Conservation (phyloP, 352 stramenopile species). For the Aphanomyces stellatus region DNA sequence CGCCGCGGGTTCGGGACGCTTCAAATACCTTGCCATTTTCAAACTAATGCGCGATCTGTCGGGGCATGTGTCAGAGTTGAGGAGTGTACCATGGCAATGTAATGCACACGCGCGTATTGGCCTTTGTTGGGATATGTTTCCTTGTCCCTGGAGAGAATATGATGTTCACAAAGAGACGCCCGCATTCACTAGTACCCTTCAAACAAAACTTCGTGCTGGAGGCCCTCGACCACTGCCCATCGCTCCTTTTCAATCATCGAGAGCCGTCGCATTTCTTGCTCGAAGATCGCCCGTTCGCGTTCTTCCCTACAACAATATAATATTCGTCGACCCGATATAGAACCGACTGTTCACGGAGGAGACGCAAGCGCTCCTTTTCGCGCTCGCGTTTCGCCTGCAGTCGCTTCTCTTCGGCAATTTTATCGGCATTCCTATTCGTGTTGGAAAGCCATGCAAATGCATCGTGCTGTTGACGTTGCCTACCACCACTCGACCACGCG, state of each 20-base stretch:
- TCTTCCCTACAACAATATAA: conserved; percentile 24
- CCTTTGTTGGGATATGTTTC: conserved; percentile 44
- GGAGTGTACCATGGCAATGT: conserved; percentile 28
- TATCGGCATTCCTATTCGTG: conserved; percentile 57
- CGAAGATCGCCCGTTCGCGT: conserved; percentile 34
- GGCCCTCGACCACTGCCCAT: conserved; percentile 30
- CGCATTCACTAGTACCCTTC: not conserved
- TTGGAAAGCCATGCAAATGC: conserved; percentile 32
- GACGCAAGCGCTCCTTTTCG: conserved; percentile 30
- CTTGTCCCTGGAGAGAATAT: conserved; percentile 28
- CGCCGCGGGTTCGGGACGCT: conserved; percentile 46
- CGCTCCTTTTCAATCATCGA: conserved; percentile 36
- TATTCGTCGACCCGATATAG: not conserved
- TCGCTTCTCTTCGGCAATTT: conserved; percentile 59
- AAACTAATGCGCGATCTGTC: no score
- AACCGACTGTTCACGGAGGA: conserved; percentile 2
- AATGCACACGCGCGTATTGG: conserved; percentile 68
- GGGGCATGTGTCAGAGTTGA: not conserved
- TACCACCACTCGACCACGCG: conserved; percentile 13
- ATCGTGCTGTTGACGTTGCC: not conserved
- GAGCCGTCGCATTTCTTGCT: conserved; percentile 36
- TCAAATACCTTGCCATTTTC: conserved; percentile 48
- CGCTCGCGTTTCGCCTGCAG: conserved; percentile 45
- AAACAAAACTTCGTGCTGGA: conserved; percentile 48
- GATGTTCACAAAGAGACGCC: not conserved